phyloP scores from a whole-genome alignment of 2,329 filamentous ascomycete species.

The Cladosporium sp. region DNA sequence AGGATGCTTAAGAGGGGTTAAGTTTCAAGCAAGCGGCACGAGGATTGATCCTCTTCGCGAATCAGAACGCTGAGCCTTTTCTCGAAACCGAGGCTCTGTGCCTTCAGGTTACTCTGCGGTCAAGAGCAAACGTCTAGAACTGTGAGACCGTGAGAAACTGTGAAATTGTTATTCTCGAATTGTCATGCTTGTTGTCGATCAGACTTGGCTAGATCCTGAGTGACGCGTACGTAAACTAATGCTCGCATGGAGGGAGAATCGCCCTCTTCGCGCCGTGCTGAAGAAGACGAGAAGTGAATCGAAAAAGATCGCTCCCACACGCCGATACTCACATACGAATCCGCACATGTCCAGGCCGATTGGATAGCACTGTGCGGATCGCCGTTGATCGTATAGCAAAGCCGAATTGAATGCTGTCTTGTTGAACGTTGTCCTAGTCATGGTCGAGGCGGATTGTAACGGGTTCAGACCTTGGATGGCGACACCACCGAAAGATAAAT shows the following conservation, averaged over 20 bases:
- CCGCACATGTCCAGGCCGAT: background rate
- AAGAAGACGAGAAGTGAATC: background rate
- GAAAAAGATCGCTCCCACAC: background rate
- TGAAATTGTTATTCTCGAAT: background rate
- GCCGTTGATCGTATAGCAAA: background rate
- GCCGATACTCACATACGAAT: background rate
- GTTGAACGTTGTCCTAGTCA: background rate
- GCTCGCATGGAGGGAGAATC: no score
- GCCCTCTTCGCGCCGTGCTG: no score
- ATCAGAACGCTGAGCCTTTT: background rate
- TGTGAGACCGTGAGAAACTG: background rate
- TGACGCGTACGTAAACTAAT: background rate
- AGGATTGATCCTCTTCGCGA: background rate
- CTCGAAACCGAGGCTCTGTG: background rate
- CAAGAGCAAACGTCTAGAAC: background rate
- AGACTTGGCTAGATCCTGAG: background rate
- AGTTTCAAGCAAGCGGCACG: background rate
- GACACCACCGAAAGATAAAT: background rate
- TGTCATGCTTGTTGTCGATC: background rate
- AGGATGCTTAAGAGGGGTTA: background rate
- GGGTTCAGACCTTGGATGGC: background rate
- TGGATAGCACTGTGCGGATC: background rate
- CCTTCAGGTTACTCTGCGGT: background rate
- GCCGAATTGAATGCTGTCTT: background rate
- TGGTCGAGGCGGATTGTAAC: background rate